Evolutionary conservation across 2,329 filamentous ascomycete genomes (phyloP), one percentile per base, ranked within the genome.

Genomic region (Fusarium equiseti): DNA sequence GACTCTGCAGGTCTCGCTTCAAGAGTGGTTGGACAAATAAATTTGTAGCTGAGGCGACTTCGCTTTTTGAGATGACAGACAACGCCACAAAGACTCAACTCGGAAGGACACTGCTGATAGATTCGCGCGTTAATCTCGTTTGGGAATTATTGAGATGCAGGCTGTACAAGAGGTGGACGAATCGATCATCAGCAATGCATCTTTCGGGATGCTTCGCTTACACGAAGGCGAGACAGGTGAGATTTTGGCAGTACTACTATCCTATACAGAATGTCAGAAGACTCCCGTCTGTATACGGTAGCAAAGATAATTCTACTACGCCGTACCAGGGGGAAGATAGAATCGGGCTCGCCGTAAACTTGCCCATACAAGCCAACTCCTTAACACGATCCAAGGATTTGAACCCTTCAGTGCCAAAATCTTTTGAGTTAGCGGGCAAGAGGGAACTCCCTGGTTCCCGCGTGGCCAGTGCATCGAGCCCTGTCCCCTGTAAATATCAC

Each of bases 361-460:
- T 48, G 48, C 40, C 24, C 38, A 54, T 49, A 26, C 32, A 66
- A 53, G 61, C 44, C 44, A 60, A 59, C 48, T 72, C 50, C 68
- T 53, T 55, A 68, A 45, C 38, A 56, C 48, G 59, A 56, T 48
- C 49, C 29, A 55, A 65, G 48, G 40, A 58, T 40, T 42, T 53
- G 52, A 49, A 66, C 59, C 64, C 50, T 70, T 22, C 51, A 61
- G 43, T 52, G 48, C 52, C 63, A 32, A 57, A 24, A 58, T 61
- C 55, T 50, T 60, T 73, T 24, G 43, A 62, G 71, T 62, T 74
- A 69, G 59, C 55, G 46, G 69, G 58, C 18, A n/a, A n/a, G 56
- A 74, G 57, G 46, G 52, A 73, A 59, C 49, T 66, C 53, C 59
- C 65, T 72, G 61, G 59, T 31, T 75, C 72, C 73, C 73, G 73